Base-by-base conservation (phyloP, 768 basidiomycete species). In the Suillus fuscotomentosus region DNA sequence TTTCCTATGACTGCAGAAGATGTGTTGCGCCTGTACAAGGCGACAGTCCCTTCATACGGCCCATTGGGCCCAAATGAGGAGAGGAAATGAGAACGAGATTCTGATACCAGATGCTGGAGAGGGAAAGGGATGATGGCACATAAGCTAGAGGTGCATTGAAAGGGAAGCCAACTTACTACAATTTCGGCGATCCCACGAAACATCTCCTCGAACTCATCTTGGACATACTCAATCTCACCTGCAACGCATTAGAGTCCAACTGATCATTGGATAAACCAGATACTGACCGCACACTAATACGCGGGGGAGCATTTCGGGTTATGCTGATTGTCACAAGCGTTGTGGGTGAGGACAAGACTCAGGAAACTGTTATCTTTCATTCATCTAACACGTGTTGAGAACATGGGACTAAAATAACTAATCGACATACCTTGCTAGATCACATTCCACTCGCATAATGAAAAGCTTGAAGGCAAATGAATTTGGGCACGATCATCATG, bases 201-300 rank as follows among this genome's bases (percentile, higher is more conserved):
- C 60, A 91, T 78, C 55, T 80, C 75, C 65, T 86, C 78, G 47
- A 87, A 79, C 69, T 93, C 91, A 42, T 90, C 83, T 63, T 89
- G 84, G 0, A 91, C 90, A 90, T 90, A 94, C 24, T 87, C 84
- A 65, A 93, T 84, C 63, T 84, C 79, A 63, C 85, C 89, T 89
- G 69, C 27, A 27, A 27, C 22, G 17, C 5, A 39, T 39, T 15
- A 39, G n/a, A 13, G 27, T 41, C 22, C 36, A 17, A 41, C 20
- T 42, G 17, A 51, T 27, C 13, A 39, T 36, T 6, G 15, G 34
- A 27, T 31, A 5, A 34, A 63, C 45, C 24, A n/a, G 31, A 43
- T 60, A 64, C 69, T 3, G 39, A 73, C 72, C 72, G n/a, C 71
- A 70, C 55, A 75, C 50, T 51, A 72, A 55, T n/a, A 72, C 61